Evolutionary conservation across 169 alveolate species (phyloP).

Genomic region (Amoebophrya sp.): DNA sequence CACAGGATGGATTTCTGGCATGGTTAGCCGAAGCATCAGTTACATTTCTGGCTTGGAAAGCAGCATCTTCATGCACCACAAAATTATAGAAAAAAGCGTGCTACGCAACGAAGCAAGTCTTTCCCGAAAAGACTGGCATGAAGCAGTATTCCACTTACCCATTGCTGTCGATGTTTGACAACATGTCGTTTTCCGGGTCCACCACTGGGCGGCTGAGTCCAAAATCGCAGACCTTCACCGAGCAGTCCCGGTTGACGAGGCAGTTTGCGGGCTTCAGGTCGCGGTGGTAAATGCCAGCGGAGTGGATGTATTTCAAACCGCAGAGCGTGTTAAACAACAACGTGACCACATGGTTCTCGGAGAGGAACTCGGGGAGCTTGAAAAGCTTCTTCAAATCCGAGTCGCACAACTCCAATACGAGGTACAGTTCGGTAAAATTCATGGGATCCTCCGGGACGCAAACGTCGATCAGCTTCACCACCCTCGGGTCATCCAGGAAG

Average conservation of each 20-base stretch:
- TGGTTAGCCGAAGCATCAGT: no score
- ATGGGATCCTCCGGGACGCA: slow-evolving; percentile 79
- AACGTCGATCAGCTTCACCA: slow-evolving; percentile 81
- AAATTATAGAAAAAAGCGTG: no score
- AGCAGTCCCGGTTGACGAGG: slow-evolving; percentile 91
- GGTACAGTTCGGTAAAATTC: slow-evolving; percentile 86
- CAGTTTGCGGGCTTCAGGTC: slow-evolving; percentile 97
- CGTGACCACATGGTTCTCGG: slow-evolving; percentile 84
- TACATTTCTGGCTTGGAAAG: no score
- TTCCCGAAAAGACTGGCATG: no score
- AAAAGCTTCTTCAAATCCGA: slow-evolving; percentile 92
- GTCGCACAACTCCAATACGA: slow-evolving; percentile 94
- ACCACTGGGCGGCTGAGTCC: slow-evolving; percentile 32
- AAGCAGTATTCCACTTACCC: background rate
- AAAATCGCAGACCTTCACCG: slow-evolving; percentile 82
- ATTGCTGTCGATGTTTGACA: background rate
- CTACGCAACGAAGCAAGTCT: no score
- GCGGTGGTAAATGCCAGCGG: slow-evolving; percentile 91
- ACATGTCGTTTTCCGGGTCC: background rate
- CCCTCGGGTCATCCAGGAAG: slow-evolving; percentile 79
- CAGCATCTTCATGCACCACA: no score
- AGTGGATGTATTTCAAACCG: slow-evolving; percentile 86
- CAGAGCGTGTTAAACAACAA: slow-evolving; percentile 69
- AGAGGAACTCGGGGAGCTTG: slow-evolving; percentile 75
- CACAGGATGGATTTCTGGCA: no score